phyloP scores from a whole-genome alignment of 257 asterid genomes.

The Plantago ovata region DNA sequence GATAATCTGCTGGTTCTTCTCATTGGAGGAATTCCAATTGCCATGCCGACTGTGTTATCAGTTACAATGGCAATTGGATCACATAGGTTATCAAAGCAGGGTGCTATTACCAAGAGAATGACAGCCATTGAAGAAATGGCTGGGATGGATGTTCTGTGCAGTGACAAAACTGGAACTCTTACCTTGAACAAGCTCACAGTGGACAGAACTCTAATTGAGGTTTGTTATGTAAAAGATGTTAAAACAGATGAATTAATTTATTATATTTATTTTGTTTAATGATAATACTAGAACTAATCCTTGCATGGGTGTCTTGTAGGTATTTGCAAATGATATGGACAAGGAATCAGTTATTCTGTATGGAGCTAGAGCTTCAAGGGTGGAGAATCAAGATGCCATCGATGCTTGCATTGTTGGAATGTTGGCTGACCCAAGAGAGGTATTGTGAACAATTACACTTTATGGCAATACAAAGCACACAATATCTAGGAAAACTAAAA shows the following conservation, averaged over 20 bases:
- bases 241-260: neutral
- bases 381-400: constrained; percentile 74
- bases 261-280: no score
- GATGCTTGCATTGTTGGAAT: constrained; percentile 67
- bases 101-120: constrained; percentile 90
- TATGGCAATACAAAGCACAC: no score
- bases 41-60: constrained; percentile 86
- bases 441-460: neutral
- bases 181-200: constrained; percentile 78
- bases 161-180: constrained; percentile 87
- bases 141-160: constrained; percentile 89
- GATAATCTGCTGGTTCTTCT: constrained; percentile 70
- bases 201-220: constrained; percentile 61
- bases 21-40: constrained; percentile 89
- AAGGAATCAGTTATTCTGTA: constrained; percentile 41
- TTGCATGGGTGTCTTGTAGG: constrained; percentile 23
- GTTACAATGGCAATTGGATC: constrained; percentile 94
- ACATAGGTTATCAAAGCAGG: constrained; percentile 75
- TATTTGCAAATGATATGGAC: constrained; percentile 35
- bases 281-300: neutral
- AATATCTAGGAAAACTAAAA: no score
- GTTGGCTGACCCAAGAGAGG: constrained; percentile 61
- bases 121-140: constrained; percentile 95
- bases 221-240: constrained; percentile 16
- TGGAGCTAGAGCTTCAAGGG: constrained; percentile 70